A percentile compares a stretch with the other conserved stretches of the same genome.
Evolutionary conservation across 345 rosid genomes (phyloP).

Genomic region (Ceriops decandra): DNA sequence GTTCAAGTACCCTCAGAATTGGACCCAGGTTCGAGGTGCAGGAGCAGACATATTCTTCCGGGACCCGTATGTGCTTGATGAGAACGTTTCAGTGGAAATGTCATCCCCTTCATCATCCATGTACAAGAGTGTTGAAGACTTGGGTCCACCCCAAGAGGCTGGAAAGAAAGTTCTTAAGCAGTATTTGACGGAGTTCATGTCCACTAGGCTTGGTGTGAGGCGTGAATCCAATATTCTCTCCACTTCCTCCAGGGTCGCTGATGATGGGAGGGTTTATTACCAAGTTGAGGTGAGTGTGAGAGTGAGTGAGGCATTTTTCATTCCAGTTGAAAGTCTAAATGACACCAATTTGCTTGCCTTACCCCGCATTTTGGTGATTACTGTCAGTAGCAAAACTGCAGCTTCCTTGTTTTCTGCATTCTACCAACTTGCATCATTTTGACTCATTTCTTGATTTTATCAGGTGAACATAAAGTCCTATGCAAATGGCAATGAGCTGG

Average conservation of each 20-base stretch:
- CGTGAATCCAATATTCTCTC: slow-evolving; percentile 63
- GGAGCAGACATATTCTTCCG: slow-evolving; percentile 96
- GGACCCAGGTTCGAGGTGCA: slow-evolving; percentile 89
- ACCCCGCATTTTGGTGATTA: background rate
- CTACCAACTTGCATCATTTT: background rate
- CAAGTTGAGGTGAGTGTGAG: slow-evolving; percentile 67
- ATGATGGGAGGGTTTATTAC: slow-evolving; percentile 86
- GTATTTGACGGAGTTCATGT: slow-evolving; percentile 95
- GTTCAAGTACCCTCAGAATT: slow-evolving; percentile 74
- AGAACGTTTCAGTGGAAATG: slow-evolving; percentile 77
- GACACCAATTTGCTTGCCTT: background rate
- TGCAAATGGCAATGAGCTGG: slow-evolving; percentile 86
- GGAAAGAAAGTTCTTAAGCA: slow-evolving; percentile 74
- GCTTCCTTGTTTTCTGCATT: background rate
- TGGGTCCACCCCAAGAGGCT: slow-evolving; percentile 84
- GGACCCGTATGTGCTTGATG: slow-evolving; percentile 82
- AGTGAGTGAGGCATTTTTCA: background rate
- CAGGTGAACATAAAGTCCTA: slow-evolving; percentile 92
- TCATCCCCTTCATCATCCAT: slow-evolving; percentile 94
- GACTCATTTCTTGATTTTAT: slow-evolving; percentile 1
- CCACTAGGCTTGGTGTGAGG: slow-evolving; percentile 84
- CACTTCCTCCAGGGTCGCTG: slow-evolving; percentile 78
- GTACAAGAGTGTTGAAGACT: slow-evolving; percentile 69
- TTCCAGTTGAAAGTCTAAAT: background rate
- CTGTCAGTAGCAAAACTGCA: background rate